phyloP scores from a whole-genome alignment of 495 filamentous ascomycete species.

The Neurospora hispaniola region DNA sequence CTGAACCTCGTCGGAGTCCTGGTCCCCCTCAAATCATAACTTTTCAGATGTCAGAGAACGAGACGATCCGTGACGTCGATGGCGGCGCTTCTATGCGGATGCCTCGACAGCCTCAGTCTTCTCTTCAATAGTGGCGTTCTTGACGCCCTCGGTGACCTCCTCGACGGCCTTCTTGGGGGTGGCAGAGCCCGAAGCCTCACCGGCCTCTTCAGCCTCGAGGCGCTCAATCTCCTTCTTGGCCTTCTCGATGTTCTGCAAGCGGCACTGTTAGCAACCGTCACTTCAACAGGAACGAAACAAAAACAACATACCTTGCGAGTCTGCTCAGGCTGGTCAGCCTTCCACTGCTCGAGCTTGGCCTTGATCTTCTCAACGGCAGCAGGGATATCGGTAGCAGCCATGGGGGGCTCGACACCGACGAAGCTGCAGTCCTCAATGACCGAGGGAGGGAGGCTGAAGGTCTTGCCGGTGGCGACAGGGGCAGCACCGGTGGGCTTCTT shows the following conservation, averaged over 20 bases:
- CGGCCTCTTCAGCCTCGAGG: constrained; percentile 46
- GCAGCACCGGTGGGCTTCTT: constrained; percentile 46
- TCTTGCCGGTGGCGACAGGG: constrained; percentile 37
- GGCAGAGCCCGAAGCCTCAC: constrained; percentile 22
- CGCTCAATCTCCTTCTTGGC: constrained; percentile 54
- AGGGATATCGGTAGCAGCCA: constrained; percentile 71
- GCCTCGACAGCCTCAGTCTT: constrained; percentile 44
- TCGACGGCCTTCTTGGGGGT: constrained; percentile 31
- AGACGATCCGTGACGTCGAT: not conserved
- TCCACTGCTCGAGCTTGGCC: constrained; percentile 86
- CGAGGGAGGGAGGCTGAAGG: constrained; percentile 79
- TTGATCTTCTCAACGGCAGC: constrained; percentile 74
- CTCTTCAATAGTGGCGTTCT: constrained; percentile 58
- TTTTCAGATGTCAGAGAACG: not conserved
- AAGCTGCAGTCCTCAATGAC: constrained; percentile 82
- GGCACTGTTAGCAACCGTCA: constrained; percentile 35
- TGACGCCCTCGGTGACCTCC: constrained; percentile 49
- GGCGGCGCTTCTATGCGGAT: constrained; percentile 7
- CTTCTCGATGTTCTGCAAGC: constrained; percentile 71
- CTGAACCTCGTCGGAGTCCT: not conserved
- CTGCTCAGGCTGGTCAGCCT: constrained; percentile 77
- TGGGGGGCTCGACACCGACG: constrained; percentile 76
- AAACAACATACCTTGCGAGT: constrained; percentile 69
- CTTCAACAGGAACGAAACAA: not conserved
- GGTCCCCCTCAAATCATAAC: not conserved